Base-by-base conservation (phyloP, 2,329 filamentous ascomycete species). In the Phaeosphaeria sp. region DNA sequence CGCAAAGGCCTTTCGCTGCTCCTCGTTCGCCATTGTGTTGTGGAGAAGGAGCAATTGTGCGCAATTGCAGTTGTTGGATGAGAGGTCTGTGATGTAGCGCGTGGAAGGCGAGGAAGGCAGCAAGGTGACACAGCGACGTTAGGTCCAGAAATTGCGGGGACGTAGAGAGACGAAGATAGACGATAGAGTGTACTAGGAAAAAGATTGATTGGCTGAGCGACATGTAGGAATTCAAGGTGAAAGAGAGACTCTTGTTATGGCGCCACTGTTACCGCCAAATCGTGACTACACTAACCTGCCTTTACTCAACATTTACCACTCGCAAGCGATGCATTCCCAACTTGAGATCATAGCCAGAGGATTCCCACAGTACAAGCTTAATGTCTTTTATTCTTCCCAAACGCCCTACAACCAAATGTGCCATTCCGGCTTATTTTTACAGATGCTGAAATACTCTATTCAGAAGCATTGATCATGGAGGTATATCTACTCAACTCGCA, bases 401-500 rank as follows among this genome's bases (percentile, higher is more conserved):
- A 74, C 68, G 68, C 71, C 71, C 57, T 56, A 56, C 58, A 62
- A 59, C 53, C 50, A 62, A 55, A 61, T 48, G 52, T 62, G 55
- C 64, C 55, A 49, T 47, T 25, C 46, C 44, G 54, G 57, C 65
- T 59, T 71, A 65, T 60, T 69, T 66, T 72, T 72, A 73, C 72
- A 75, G 50, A 55, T 63, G 60, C 64, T 64, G 58, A 60, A 58
- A 59, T 59, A 56, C 56, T 66, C 62, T 67, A 65, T 64, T 50
- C 61, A 55, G 30, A 50, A 30, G 57, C 22, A 52, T 27, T 13
- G 46, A 18, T 56, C 43, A 41, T 27, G 15, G 25, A 39, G 49
- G n/a, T 41, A 36, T 22, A 51, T 68, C 74, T 87, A 93, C 70
- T 93, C 91, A 59, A 91, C 85, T 60, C 91, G 85, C 62, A 93